Conservation (phyloP, 371 early-diverging fungal genomes). For the Mortierella sp. region DNA sequence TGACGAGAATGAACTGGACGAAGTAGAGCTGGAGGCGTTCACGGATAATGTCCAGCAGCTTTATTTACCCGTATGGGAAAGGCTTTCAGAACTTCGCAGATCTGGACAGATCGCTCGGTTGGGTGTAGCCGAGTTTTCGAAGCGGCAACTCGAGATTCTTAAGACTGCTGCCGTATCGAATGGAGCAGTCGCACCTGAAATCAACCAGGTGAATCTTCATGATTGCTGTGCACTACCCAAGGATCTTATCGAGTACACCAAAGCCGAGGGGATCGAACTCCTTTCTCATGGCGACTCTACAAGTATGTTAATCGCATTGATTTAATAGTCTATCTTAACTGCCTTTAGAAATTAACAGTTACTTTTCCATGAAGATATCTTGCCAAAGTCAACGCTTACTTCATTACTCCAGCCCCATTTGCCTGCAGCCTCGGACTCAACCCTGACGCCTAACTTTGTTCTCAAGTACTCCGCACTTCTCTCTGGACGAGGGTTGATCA, state of each 20-base stretch:
- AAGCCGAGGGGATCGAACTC: slow-evolving; percentile 61
- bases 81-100: slow-evolving; percentile 38
- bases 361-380: slow-evolving; percentile 32
- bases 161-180: slow-evolving; percentile 11
- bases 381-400: slow-evolving; percentile 58
- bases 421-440: slow-evolving; percentile 42
- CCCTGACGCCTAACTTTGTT: slow-evolving; percentile 54
- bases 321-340: not conserved
- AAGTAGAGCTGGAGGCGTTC: slow-evolving; percentile 41
- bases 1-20: slow-evolving; percentile 56
- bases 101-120: slow-evolving; percentile 45
- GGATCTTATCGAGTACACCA: slow-evolving; percentile 62
- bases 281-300: slow-evolving; percentile 65
- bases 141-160: slow-evolving; percentile 42
- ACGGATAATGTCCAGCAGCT: slow-evolving; percentile 13
- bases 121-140: slow-evolving; percentile 52
- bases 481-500: slow-evolving; percentile 61
- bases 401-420: slow-evolving; percentile 54
- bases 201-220: slow-evolving; percentile 60
- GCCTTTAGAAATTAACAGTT: not conserved
- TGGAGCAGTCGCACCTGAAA: slow-evolving; percentile 24
- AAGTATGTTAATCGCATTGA: slow-evolving; percentile 42
- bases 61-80: slow-evolving; percentile 43
- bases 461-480: slow-evolving; percentile 69
- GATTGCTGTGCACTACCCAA: slow-evolving; percentile 66